Evolutionary conservation across 192 early-diverging fungal species (phyloP), one percentile per base, ranked within the genome.

Genomic region (Backusella luteola): DNA sequence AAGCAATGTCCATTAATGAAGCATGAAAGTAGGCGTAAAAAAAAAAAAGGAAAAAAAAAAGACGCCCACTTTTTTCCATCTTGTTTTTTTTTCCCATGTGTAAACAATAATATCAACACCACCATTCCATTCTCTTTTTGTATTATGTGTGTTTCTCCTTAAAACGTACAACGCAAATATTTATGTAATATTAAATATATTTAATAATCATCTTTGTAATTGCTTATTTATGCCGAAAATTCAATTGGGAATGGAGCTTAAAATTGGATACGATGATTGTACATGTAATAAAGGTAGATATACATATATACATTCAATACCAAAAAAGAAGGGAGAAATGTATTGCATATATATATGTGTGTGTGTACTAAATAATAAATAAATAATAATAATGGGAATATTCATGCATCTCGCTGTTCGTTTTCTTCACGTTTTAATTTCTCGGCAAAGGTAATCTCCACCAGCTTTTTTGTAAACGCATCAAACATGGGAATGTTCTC

Each of bases 401-500:
- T 63, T 63, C 56, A 63, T 63, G 56, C 56, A 63, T 59, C 53
- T 59, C 21, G 21, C 15, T 59, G 8, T 8, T 53, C 52, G 17
- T 53, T 19, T 29, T 35, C 67, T 68, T 68, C 9, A 17, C n/a
- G 29, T n/a, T 34, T 19, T 32, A 71, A 19, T 12, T 71, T 71
- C 7, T 71, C 70, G 19, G 32, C 11, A 49, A 71, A 71, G 6
- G 70, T 71, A 23, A 67, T 35, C 14, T 67, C 63, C 2, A 75
- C 59, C 19, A 75, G 8, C 32, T 66, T 75, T 17, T 49, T 67
- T 14, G 63, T 19, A 75, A 75, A 75, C 3, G 67, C 74, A 34
- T 75, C 63, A 67, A 75, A 75, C 35, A 44, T 15, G 12, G 39
- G 29, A 21, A 70, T 49, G 21, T 35, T 34, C 14, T 35, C 7